These are phyloP conservation scores for Vigna angularis DNA, from an alignment of 306 rosid genomes.

Conservation along the genomic window DNA sequence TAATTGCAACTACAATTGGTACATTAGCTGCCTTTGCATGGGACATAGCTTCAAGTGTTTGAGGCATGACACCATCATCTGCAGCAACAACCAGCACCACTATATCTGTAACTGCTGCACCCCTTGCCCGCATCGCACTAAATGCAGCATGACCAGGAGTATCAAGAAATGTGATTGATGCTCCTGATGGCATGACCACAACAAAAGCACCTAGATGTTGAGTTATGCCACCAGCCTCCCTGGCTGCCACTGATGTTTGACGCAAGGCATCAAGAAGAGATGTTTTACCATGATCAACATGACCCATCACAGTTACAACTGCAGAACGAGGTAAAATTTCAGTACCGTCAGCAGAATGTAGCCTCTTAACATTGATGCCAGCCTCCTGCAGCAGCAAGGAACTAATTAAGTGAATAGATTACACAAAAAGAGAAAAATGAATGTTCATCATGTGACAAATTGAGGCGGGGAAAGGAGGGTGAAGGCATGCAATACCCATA, in stretches of 20 bases:
- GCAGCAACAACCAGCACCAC: conserved; percentile 97
- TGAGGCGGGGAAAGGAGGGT: background rate
- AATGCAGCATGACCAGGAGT: conserved; percentile 99
- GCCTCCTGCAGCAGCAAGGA: conserved; percentile 70
- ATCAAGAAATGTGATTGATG: conserved; percentile 91
- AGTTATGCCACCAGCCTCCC: conserved; percentile 96
- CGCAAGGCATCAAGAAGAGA: conserved; percentile 95
- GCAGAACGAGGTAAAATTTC: conserved; percentile 81
- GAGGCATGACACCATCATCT: conserved; percentile 99
- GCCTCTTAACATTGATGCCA: conserved; percentile 80
- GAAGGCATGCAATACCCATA: conserved; percentile 14
- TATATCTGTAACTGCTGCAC: conserved; percentile 93
- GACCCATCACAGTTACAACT: conserved; percentile 98
- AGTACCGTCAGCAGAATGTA: conserved; percentile 75
- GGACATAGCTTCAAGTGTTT: conserved; percentile 90
- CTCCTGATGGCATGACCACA: conserved; percentile 90
- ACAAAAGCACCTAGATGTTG: conserved; percentile 98
- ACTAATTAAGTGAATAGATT: conserved; percentile 30
- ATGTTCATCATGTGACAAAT: conserved; percentile 34
- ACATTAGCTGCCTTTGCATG: conserved; percentile 95
- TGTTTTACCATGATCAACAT: conserved; percentile 98
- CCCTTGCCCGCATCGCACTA: conserved; percentile 99
- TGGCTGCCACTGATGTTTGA: conserved; percentile 93
- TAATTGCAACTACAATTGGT: conserved; percentile 93
- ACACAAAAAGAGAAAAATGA: conserved; percentile 15